Conservation (phyloP, 2,329 filamentous ascomycete species). For the Corinectria fuckeliana region DNA sequence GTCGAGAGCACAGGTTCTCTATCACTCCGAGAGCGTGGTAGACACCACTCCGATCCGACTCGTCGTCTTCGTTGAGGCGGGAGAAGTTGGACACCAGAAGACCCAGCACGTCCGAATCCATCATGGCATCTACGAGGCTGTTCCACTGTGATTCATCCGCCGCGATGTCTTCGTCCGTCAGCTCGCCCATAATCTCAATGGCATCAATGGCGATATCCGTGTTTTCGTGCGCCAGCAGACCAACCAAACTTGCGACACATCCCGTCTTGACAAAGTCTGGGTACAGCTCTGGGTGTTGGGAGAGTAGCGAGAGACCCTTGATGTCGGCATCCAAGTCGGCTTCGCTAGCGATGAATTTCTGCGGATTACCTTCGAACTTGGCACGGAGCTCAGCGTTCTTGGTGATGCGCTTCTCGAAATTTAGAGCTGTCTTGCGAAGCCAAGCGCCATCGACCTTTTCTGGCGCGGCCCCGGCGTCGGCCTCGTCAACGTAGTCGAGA, state of each 20-base stretch:
- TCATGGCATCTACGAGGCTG: constrained; percentile 69
- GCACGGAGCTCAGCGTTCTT: constrained; percentile 91
- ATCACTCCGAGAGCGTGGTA: constrained; percentile 85
- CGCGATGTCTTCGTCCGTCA: constrained; percentile 91
- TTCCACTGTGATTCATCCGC: constrained; percentile 84
- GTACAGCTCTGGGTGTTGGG: constrained; percentile 86
- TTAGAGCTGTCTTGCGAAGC: constrained; percentile 80
- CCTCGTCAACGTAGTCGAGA: constrained; percentile 81
- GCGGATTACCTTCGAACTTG: constrained; percentile 79
- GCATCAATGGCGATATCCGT: constrained; percentile 94
- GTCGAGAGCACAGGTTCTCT: constrained; percentile 82
- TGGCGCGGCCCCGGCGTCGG: constrained; percentile 49
- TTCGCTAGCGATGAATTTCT: constrained; percentile 84
- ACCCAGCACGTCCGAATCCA: constrained; percentile 74
- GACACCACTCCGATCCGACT: constrained; percentile 79
- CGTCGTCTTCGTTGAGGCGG: constrained; percentile 76
- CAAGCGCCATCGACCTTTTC: constrained; percentile 85
- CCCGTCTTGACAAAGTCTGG: constrained; percentile 79
- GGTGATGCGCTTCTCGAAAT: constrained; percentile 88
- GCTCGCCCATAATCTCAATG: constrained; percentile 86
- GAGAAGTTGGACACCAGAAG: constrained; percentile 79
- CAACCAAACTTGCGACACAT: constrained; percentile 75
- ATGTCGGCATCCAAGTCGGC: constrained; percentile 90
- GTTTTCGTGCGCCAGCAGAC: constrained; percentile 90
- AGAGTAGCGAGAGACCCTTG: constrained; percentile 83